These are phyloP conservation scores for Ilyonectria robusta DNA, from an alignment of 2,329 filamentous ascomycete genomes.

Conservation along the genomic window DNA sequence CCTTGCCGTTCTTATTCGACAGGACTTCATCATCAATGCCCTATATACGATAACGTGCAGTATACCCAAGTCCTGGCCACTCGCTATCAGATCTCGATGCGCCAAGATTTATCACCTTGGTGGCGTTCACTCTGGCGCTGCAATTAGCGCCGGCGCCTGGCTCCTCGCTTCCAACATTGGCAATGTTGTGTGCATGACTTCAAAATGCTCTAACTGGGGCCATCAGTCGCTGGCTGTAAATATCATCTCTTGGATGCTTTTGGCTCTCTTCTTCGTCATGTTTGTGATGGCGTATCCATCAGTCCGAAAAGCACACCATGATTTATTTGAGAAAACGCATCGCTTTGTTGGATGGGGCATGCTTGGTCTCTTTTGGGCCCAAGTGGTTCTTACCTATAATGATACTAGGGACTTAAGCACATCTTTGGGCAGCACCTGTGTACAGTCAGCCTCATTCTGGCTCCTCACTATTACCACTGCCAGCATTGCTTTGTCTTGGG, in stretches of 20 bases:
- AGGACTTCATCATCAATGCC: constrained; percentile 67
- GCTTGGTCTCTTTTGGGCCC: constrained; percentile 75
- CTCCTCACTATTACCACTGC: constrained; percentile 62
- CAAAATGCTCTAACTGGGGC: constrained; percentile 41
- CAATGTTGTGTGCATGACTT: constrained; percentile 11
- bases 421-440: constrained; percentile 55
- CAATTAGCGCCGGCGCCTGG: constrained; percentile 52
- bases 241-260: constrained; percentile 70
- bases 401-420: constrained; percentile 53
- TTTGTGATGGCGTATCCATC: constrained; percentile 74
- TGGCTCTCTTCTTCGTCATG: constrained; percentile 70
- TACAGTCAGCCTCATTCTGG: constrained; percentile 55
- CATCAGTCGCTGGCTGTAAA: constrained; percentile 56
- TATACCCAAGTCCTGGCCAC: too few species aligned
- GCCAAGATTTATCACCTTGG: too few species aligned
- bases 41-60: constrained; percentile 41
- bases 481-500: constrained; percentile 80
- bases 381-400: constrained; percentile 66
- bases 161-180: constrained; percentile 58
- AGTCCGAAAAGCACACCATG: constrained; percentile 74
- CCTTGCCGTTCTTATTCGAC: constrained; percentile 64
- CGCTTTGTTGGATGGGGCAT: constrained; percentile 61
- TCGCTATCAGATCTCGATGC: too few species aligned
- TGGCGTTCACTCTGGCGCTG: too few species aligned
- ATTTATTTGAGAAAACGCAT: constrained; percentile 49